Evolutionary conservation across 352 stramenopile genomes (phyloP).

Genomic region (Phytopythium vexans): DNA sequence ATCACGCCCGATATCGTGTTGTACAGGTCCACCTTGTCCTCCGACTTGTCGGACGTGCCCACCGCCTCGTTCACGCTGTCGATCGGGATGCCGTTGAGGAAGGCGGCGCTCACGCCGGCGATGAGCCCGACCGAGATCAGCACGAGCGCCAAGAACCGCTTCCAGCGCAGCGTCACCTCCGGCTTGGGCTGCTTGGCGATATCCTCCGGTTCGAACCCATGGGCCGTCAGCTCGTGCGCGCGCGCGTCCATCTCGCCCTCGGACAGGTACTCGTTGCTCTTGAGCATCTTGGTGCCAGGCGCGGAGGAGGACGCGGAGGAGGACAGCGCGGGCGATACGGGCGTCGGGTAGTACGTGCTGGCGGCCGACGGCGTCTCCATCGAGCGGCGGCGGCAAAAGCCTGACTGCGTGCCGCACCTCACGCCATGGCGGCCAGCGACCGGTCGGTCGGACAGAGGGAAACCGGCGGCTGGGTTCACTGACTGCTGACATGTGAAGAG

Average conservation of each 20-base stretch:
- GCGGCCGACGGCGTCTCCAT: too few relatives aligned
- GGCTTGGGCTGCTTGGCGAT: constrained; percentile 9
- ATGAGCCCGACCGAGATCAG: constrained; percentile 18
- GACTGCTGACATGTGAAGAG: too few relatives aligned
- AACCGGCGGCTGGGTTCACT: too few relatives aligned
- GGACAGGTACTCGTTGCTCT: constrained; percentile 13
- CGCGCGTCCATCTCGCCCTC: constrained; percentile 24
- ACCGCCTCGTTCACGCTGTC: constrained; percentile 37
- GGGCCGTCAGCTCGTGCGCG: neutral
- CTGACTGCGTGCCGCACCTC: too few relatives aligned
- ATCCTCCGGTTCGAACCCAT: neutral
- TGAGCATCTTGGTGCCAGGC: neutral
- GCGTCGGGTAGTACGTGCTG: too few relatives aligned
- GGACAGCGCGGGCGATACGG: too few relatives aligned
- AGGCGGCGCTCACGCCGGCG: constrained; percentile 27
- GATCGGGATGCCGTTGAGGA: constrained; percentile 24
- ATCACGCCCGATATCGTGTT: constrained; percentile 42
- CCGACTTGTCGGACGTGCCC: constrained; percentile 22
- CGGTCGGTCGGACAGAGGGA: too few relatives aligned
- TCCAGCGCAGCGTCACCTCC: constrained; percentile 19
- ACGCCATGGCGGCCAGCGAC: too few relatives aligned
- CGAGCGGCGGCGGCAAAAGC: too few relatives aligned
- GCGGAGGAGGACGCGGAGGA: neutral
- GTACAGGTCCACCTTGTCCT: constrained; percentile 32
- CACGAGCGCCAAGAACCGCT: constrained; percentile 26